These are phyloP conservation scores for Aurifilum marmelostoma DNA, from an alignment of 2,329 filamentous ascomycete genomes.

Conservation along the genomic window DNA sequence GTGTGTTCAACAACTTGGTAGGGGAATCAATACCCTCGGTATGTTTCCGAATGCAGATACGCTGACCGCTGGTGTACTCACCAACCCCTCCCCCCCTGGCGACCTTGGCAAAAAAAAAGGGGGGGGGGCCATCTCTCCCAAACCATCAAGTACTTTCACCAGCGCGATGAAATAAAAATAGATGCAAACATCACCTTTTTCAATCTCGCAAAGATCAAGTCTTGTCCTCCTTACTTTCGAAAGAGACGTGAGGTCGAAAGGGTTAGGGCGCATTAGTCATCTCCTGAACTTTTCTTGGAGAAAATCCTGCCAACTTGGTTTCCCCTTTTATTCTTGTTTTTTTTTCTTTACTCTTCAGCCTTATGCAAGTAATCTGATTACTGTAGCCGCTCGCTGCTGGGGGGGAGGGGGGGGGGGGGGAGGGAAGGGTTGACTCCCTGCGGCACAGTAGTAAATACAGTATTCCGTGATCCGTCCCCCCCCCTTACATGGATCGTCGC, in stretches of 20 bases:
- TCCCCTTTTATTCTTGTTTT: background rate
- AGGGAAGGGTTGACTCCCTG: background rate
- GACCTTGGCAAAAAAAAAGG: background rate
- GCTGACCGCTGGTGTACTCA: background rate
- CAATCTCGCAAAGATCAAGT: no score
- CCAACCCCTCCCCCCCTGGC: no score
- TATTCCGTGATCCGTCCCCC: no score
- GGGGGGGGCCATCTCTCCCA: background rate
- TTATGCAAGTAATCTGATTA: background rate
- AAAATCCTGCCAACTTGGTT: background rate
- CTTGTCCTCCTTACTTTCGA: no score
- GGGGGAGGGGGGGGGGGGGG: no score
- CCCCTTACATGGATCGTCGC: background rate
- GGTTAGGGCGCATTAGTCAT: conserved; percentile 13
- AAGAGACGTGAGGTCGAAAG: conserved; percentile 14
- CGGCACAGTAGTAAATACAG: background rate
- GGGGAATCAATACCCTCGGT: background rate
- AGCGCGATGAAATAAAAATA: no score
- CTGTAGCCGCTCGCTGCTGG: background rate
- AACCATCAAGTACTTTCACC: no score
- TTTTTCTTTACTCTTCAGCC: background rate
- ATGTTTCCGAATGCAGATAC: background rate
- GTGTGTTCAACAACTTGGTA: background rate
- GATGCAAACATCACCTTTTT: no score
- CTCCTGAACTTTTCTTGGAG: background rate